These are phyloP conservation scores for Trichosporon sp. DNA, from an alignment of 1,284 basidiomycete species.

Conservation along the genomic window DNA sequence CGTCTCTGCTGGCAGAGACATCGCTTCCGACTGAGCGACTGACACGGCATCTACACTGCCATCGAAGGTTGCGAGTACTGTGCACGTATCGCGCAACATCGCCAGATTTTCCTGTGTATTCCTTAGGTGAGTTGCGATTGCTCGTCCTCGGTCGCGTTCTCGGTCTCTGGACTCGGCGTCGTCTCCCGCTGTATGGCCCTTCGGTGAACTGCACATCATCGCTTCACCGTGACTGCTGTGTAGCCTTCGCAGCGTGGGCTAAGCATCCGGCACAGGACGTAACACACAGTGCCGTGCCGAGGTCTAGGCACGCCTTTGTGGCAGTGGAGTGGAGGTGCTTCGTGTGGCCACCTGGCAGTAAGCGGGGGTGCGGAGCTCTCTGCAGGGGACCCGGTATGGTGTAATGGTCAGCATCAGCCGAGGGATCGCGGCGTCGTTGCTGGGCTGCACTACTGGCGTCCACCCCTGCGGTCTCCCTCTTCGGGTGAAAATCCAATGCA, in stretches of 20 bases:
- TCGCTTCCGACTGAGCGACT: not conserved
- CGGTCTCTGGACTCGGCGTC: not conserved
- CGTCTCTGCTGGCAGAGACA: not conserved
- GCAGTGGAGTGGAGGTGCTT: not conserved
- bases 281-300: not conserved
- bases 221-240: not conserved
- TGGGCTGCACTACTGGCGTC: not conserved
- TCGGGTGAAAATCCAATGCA: constrained; percentile 4
- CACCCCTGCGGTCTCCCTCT: not conserved
- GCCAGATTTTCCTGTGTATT: not conserved
- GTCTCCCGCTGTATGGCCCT: not conserved
- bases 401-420: not conserved
- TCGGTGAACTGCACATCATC: too few relatives aligned
- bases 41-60: too few relatives aligned
- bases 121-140: not conserved
- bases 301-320: not conserved
- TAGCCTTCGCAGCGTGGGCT: not conserved
- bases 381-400: not conserved
- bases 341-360: not conserved
- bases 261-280: not conserved
- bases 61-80: too few relatives aligned
- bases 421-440: not conserved
- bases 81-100: too few relatives aligned
- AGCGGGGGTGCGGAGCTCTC: not conserved
- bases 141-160: not conserved